Percentiles rank a stretch among this genome's conserved stretches.
Evolutionary conservation across 768 basidiomycete genomes (phyloP).

Genomic region (Phanerochaete sordida): DNA sequence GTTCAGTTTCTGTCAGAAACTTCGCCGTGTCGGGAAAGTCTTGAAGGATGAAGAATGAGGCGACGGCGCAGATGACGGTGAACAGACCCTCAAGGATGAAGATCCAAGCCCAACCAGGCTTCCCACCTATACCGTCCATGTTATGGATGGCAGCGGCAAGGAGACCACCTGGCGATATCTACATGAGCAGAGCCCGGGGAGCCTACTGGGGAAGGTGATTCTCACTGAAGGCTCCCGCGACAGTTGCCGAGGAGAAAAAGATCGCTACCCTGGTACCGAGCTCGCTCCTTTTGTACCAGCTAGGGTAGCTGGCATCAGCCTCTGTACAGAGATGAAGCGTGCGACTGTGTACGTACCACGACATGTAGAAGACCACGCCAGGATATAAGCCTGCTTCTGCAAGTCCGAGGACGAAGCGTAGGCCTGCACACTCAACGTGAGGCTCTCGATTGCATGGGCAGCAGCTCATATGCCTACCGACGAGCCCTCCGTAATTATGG

Average conservation of each 20-base stretch:
- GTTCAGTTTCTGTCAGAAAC: constrained; percentile 64
- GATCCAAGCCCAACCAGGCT: constrained; percentile 66
- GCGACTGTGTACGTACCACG: constrained; percentile 37
- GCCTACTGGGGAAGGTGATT: background rate
- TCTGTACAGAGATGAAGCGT: no score
- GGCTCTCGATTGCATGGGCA: background rate
- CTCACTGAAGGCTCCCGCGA: constrained; percentile 73
- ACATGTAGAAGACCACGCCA: constrained; percentile 58
- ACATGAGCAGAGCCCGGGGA: no score
- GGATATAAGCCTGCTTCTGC: constrained; percentile 52
- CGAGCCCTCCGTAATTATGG: constrained; percentile 55
- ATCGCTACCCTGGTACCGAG: constrained; percentile 66
- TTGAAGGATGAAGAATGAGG: constrained; percentile 70
- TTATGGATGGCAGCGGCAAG: constrained; percentile 65
- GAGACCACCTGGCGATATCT: constrained; percentile 48
- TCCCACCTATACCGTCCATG: constrained; percentile 66
- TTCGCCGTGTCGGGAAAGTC: constrained; percentile 77
- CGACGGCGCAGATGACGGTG: constrained; percentile 55
- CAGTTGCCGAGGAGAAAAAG: constrained; percentile 80
- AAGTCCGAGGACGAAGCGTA: constrained; percentile 58
- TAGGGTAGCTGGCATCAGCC: no score
- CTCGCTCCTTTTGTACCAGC: constrained; percentile 81
- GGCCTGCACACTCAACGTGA: constrained; percentile 34
- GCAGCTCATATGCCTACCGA: constrained; percentile 37
- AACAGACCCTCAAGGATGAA: constrained; percentile 73